Evolutionary conservation across 2,329 filamentous ascomycete species (phyloP).

Genomic region (Penicillium brasilianum): DNA sequence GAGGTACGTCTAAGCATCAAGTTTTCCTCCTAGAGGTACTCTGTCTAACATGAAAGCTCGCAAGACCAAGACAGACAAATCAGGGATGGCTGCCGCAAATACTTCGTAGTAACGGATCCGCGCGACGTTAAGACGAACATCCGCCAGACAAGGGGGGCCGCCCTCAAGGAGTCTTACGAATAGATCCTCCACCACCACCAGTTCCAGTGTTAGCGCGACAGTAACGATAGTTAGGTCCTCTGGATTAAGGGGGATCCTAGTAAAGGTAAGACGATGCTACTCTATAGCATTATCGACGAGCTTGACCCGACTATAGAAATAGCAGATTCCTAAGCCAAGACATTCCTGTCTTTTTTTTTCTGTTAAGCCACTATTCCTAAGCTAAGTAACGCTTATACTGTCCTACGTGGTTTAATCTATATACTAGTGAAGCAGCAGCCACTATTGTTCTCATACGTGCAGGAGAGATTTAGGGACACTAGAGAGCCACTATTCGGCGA

Average conservation of each 20-base stretch:
- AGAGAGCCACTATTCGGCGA: no score
- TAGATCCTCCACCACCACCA: background rate
- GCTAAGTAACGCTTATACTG: no score
- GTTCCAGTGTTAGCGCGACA: background rate
- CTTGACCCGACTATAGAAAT: background rate
- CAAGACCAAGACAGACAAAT: background rate
- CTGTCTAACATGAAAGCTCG: background rate
- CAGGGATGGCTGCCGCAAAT: background rate
- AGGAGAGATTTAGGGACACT: no score
- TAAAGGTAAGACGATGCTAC: constrained; percentile 36
- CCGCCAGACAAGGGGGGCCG: background rate
- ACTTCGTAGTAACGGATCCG: background rate
- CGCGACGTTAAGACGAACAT: background rate
- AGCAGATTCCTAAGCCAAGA: background rate
- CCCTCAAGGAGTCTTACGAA: background rate
- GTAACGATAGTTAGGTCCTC: background rate
- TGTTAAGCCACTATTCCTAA: no score
- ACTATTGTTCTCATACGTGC: no score
- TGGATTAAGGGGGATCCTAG: constrained; percentile 29
- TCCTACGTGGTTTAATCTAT: no score
- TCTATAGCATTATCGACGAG: constrained; percentile 19
- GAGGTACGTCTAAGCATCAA: background rate
- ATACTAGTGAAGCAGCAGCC: no score
- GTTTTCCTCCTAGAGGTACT: background rate
- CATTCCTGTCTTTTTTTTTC: background rate